Conservation (phyloP, 441 rosid genomes). For the Aleurites moluccanus region DNA sequence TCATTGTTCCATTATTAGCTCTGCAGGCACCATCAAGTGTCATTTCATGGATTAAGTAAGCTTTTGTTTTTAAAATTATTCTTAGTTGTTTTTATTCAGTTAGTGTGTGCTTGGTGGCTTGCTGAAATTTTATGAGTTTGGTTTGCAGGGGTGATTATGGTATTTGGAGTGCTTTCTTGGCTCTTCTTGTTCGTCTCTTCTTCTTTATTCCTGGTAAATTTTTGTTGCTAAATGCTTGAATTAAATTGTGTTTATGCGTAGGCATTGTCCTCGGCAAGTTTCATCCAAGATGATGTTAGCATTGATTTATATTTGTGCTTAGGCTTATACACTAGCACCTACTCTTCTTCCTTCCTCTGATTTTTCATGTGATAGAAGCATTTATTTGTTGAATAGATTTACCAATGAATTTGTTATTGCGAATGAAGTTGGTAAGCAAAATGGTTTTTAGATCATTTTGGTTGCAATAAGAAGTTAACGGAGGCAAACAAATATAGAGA, state of each 20-base stretch:
- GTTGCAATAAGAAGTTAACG: background rate
- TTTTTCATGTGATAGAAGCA: background rate
- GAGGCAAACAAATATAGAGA: background rate
- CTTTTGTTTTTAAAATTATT: constrained; percentile 5
- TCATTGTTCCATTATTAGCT: constrained; percentile 78
- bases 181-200: constrained; percentile 82
- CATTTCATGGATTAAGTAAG: constrained; percentile 86
- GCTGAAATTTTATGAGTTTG: constrained; percentile 17
- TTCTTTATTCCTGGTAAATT: constrained; percentile 73
- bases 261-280: background rate
- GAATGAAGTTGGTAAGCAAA: background rate
- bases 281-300: background rate
- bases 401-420: background rate
- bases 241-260: constrained; percentile 1
- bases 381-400: background rate
- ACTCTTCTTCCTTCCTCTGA: background rate
- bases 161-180: constrained; percentile 75
- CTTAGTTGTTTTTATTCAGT: background rate
- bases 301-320: background rate
- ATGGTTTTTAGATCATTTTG: background rate
- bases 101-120: constrained; percentile 7
- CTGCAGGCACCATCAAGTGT: constrained; percentile 66
- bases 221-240: constrained; percentile 4
- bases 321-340: background rate
- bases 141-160: constrained; percentile 91